Percentiles rank a stretch among this genome's conserved stretches.
Evolutionary conservation across 441 rosid species (phyloP).

Genomic region (Jatropha multifida): DNA sequence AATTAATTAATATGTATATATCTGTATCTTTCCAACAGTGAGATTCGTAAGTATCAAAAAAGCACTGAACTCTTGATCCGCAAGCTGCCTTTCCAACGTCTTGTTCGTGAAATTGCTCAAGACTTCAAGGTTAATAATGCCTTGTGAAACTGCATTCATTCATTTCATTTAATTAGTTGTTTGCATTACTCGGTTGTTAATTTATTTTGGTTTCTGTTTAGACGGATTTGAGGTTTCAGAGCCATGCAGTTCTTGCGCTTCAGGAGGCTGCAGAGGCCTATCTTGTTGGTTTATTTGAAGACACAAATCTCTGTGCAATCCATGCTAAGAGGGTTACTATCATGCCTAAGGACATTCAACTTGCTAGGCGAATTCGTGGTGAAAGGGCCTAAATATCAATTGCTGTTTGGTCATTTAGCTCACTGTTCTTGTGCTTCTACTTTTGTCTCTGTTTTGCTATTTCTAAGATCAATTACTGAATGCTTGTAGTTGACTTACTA

Average conservation of each 20-base stretch:
- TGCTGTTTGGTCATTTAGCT: conserved; percentile 12
- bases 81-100: conserved; percentile 57
- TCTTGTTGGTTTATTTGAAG: conserved; percentile 69
- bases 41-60: conserved; percentile 55
- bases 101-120: conserved; percentile 63
- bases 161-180: neutral
- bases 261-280: conserved; percentile 76
- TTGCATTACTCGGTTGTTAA: neutral
- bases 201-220: conserved; percentile 9
- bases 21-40: conserved; percentile 21
- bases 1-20: neutral
- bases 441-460: neutral
- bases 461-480: conserved; percentile 9
- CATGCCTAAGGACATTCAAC: conserved; percentile 67
- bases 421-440: neutral
- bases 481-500: neutral
- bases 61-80: conserved; percentile 59
- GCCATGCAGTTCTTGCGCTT: conserved; percentile 61
- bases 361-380: conserved; percentile 64
- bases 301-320: conserved; percentile 64
- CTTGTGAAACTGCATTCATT: too few relatives aligned
- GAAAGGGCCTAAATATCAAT: conserved; percentile 47
- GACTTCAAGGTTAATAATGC: conserved; percentile 43
- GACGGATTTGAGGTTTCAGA: conserved; percentile 71
- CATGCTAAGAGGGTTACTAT: conserved; percentile 73